Percentiles rank a stretch among this genome's conserved stretches.
phyloP scores from a whole-genome alignment of 768 basidiomycete species.

The Serpula lacrymans region DNA sequence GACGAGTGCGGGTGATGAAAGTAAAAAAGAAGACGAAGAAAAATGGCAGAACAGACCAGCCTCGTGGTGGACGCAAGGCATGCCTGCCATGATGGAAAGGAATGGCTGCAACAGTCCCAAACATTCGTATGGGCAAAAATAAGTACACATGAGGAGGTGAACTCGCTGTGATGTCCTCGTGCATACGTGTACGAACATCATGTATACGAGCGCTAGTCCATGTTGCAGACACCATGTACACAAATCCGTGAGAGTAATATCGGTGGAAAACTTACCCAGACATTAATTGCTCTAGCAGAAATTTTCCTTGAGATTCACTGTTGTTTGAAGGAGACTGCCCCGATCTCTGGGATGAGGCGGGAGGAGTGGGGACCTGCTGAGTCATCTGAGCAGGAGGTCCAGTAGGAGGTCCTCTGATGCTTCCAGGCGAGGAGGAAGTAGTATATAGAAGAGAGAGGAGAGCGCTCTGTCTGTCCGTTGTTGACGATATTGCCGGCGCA shows the following conservation, averaged over 20 bases:
- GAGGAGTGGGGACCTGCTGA: constrained; percentile 71
- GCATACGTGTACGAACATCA: constrained; percentile 1
- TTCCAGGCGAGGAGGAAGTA: constrained; percentile 35
- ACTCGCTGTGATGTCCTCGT: constrained; percentile 4
- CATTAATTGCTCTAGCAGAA: constrained; percentile 78
- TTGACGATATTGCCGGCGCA: constrained; percentile 25
- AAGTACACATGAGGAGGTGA: constrained; percentile 1
- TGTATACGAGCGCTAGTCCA: no score
- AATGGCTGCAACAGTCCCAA: constrained; percentile 9
- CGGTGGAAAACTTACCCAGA: constrained; percentile 59
- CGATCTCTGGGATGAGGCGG: constrained; percentile 53
- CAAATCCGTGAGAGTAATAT: no score
- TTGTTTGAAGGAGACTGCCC: constrained; percentile 50
- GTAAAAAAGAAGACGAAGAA: constrained; percentile 18
- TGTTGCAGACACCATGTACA: no score
- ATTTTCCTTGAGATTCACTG: constrained; percentile 68
- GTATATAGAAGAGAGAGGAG: constrained; percentile 67
- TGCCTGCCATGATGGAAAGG: constrained; percentile 6
- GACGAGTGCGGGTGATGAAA: constrained; percentile 6
- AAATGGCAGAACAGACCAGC: constrained; percentile 14
- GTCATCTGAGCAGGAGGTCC: constrained; percentile 30
- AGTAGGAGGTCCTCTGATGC: constrained; percentile 13
- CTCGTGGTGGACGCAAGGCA: constrained; percentile 27
- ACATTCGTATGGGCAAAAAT: constrained; percentile 1
- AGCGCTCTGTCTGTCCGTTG: constrained; percentile 70